phyloP scores from a whole-genome alignment of 106 monocot genomes.

The Chionographis japonica region DNA sequence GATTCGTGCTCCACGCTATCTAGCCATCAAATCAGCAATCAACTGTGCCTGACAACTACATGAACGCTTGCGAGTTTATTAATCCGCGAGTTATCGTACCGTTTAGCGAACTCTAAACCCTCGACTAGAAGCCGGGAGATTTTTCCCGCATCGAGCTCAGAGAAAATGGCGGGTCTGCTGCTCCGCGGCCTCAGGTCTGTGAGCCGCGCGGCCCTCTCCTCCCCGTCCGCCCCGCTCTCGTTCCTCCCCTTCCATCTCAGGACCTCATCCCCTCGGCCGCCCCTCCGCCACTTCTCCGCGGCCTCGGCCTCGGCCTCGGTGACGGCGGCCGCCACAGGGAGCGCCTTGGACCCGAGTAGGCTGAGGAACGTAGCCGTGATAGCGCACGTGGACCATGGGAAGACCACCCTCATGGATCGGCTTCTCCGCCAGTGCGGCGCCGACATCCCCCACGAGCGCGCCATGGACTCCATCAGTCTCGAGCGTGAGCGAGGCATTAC shows the following conservation, averaged over 20 bases:
- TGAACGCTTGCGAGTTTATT: no score
- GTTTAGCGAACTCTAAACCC: no score
- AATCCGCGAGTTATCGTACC: no score
- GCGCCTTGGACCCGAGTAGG: slow-evolving; percentile 51
- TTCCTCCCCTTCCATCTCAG: slow-evolving; percentile 7
- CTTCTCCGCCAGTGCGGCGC: slow-evolving; percentile 97
- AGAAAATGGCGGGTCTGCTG: slow-evolving; percentile 29
- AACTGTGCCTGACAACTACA: no score
- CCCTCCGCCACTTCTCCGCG: slow-evolving; percentile 26
- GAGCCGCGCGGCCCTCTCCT: slow-evolving; percentile 18
- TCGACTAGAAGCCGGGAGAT: neutral
- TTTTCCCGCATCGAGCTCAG: neutral
- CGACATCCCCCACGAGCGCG: slow-evolving; percentile 84
- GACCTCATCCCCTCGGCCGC: slow-evolving; percentile 18
- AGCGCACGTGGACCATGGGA: slow-evolving; percentile 96
- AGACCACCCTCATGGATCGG: slow-evolving; percentile 98
- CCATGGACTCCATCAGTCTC: slow-evolving; percentile 88
- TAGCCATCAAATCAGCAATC: no score
- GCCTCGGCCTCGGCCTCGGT: slow-evolving; percentile 18
- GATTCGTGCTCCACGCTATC: no score
- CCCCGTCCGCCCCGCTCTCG: neutral
- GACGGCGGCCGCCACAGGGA: slow-evolving; percentile 7
- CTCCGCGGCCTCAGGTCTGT: slow-evolving; percentile 49
- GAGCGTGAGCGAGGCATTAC: slow-evolving; percentile 99
- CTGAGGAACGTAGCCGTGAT: slow-evolving; percentile 96